Base-by-base conservation (phyloP, 2,329 filamentous ascomycete genomes). In the Berkeleyomyces rouxiae region DNA sequence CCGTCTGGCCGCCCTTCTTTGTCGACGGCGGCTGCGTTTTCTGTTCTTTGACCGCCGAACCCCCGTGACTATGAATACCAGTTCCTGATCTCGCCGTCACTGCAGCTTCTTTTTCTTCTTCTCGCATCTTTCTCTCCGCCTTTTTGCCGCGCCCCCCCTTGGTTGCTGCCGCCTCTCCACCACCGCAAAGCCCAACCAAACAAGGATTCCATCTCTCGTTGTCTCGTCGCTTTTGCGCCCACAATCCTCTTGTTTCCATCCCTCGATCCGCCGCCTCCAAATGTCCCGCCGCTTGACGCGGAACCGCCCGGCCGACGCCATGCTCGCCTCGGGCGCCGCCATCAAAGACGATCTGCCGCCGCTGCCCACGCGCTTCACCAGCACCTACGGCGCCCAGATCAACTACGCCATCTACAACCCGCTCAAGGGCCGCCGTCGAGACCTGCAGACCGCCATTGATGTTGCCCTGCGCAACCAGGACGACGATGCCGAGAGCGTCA, bases 351-450 rank as follows among this genome's bases (percentile, higher is more conserved):
- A 67, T 16, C 65, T 69, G 11, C 68, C 67, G 31, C 66, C 66
- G 11, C 44, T 69, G 40, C 62, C 67, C 13, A 61, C 68, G 5
- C 64, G 68, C 13, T 61, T 66, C 37, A 66, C 65, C 60, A 68
- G 66, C 7, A 67, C 65, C 3, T 69, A 69, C 49, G 68, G 68
- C 44, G 67, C 67, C 9, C 63, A 67, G n/a, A 64, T 67, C 13
- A 61, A 61, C 44, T 63, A 64, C 11, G 63, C 61, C 49, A 64
- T 68, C n/a, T 65, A 66, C 33, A 68, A 68, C 53, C 65, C 65
- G n/a, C 63, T 66, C 31, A 65, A 66, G 16, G 68, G 67, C 2
- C 63, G 66, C 39, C 46, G 62, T 23, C 67, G 66, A 51, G 65
- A 68, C 44, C 59, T 69, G 40, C 63, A 65, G 5, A 61, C 64